Evolutionary conservation across 169 alveolate genomes (phyloP), one percentile per base, ranked within the genome.

Genomic region (Cryptosporidium xiaoi): DNA sequence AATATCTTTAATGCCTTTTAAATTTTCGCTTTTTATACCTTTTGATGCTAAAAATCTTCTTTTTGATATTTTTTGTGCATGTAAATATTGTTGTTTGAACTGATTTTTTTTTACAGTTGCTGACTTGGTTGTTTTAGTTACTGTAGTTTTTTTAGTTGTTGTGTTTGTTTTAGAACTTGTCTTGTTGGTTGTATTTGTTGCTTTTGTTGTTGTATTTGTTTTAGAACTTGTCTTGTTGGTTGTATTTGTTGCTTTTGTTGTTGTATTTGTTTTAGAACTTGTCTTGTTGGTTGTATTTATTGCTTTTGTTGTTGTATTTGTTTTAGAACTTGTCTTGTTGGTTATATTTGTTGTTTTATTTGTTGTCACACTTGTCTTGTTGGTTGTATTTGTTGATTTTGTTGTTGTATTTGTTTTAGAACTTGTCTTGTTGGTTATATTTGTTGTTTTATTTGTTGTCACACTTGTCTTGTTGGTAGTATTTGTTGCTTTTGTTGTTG

Each of bases 1-100:
- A 12, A 77, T 44, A 62, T 77, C 64, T 13, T 60, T 58, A 36
- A 77, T 51, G 6, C 87, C 87, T 60, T 77, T 77, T 6, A 24
- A 62, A 77, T 77, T 58, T 15, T 77, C 46, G 27, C 10, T 62
- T n/a, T 58, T 71, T 24, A 13, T 20, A 46, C 1, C 48, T 18
- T 53, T 53, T 24, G 83, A 12, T 2, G 40, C 53, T 15, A 69
- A 33, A 0, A 53, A 6, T 16, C 83, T 69, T 3, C 16, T 51
- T 34, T 53, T 69, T 53, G 29, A 29, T 55, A 69, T 50, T 20
- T 15, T 69, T 55, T 69, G 66, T 56, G 83, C 83, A 55, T 69
- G 83, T 40, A 31, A 55, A 34, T 51, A 69, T 31, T 69, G 83
- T 33, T 69, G 66, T n/a, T 69, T 36, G 2, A 6, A 51, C 29